phyloP scores from a whole-genome alignment of 768 basidiomycete genomes.

The Suillus spraguei region DNA sequence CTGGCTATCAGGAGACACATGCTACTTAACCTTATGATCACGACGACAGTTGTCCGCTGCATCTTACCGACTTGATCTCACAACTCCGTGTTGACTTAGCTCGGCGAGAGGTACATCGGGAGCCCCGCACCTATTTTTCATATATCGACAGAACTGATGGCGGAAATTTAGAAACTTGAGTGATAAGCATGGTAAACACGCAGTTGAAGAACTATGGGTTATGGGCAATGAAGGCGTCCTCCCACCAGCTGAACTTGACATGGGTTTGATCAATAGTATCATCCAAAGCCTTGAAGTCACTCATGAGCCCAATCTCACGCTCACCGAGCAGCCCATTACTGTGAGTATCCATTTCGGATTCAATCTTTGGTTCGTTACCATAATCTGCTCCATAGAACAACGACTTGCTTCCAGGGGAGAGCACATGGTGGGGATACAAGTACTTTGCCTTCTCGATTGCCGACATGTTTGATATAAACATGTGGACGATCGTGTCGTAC shows the following conservation, averaged over 20 bases:
- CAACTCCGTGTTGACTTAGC: background rate
- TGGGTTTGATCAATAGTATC: slow-evolving; percentile 29
- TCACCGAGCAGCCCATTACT: slow-evolving; percentile 58
- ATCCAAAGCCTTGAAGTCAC: slow-evolving; percentile 48
- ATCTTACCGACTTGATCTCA: background rate
- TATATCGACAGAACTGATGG: background rate
- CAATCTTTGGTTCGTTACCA: background rate
- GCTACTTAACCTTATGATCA: background rate
- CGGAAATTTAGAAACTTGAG: background rate
- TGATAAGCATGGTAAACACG: background rate
- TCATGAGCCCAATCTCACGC: slow-evolving; percentile 54
- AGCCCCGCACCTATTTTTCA: background rate
- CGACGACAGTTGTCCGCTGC: background rate
- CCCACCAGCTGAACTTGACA: slow-evolving; percentile 10
- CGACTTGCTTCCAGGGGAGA: slow-evolving; percentile 64
- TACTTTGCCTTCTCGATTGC: slow-evolving; percentile 80
- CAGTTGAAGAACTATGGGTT: background rate
- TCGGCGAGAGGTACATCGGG: background rate
- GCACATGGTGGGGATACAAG: slow-evolving; percentile 67
- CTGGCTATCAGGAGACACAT: too few relatives aligned
- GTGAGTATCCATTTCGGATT: slow-evolving; percentile 36
- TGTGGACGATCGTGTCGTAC: slow-evolving; percentile 75
- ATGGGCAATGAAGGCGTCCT: background rate
- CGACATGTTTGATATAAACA: slow-evolving; percentile 79
- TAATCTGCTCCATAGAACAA: slow-evolving; percentile 51